Conservation (phyloP, 768 basidiomycete species). For the Termitomyces sp. region DNA sequence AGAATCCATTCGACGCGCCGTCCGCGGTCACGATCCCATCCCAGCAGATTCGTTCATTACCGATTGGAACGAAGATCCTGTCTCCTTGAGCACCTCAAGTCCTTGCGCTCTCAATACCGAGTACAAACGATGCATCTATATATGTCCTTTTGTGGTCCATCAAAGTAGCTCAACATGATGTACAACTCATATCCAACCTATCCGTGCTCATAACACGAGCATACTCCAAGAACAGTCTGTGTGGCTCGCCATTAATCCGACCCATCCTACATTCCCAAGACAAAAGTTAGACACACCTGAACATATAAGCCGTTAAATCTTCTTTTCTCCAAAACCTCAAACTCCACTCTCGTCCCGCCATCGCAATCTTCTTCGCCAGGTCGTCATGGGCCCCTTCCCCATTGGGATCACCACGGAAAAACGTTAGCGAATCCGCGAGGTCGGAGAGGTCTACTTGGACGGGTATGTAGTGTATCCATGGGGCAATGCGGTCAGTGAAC, state of each 20-base stretch:
- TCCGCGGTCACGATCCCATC: too few relatives aligned
- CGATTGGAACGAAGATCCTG: too few relatives aligned
- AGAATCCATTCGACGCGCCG: too few relatives aligned
- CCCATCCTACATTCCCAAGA: too few relatives aligned
- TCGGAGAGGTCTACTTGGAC: constrained; percentile 61
- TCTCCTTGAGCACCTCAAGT: too few relatives aligned
- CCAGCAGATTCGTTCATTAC: too few relatives aligned
- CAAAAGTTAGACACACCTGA: constrained; percentile 34
- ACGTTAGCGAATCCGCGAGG: constrained; percentile 64
- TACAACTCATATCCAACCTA: constrained; percentile 34
- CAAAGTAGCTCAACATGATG: too few relatives aligned
- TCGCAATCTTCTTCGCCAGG: constrained; percentile 53
- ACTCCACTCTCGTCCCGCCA: constrained; percentile 56
- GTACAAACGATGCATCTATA: too few relatives aligned
- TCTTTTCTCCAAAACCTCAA: constrained; percentile 54
- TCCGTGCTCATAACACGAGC: constrained; percentile 47
- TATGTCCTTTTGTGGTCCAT: too few relatives aligned
- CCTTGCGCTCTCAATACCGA: too few relatives aligned
- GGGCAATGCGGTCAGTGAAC: constrained; percentile 50
- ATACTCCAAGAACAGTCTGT: constrained; percentile 53
- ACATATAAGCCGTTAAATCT: constrained; percentile 58
- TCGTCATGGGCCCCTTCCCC: constrained; percentile 56
- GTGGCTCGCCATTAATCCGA: neutral
- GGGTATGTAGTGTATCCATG: constrained; percentile 76
- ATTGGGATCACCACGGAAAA: constrained; percentile 62